These are phyloP conservation scores for Chiua virens DNA, from an alignment of 768 basidiomycete genomes.

Conservation along the genomic window DNA sequence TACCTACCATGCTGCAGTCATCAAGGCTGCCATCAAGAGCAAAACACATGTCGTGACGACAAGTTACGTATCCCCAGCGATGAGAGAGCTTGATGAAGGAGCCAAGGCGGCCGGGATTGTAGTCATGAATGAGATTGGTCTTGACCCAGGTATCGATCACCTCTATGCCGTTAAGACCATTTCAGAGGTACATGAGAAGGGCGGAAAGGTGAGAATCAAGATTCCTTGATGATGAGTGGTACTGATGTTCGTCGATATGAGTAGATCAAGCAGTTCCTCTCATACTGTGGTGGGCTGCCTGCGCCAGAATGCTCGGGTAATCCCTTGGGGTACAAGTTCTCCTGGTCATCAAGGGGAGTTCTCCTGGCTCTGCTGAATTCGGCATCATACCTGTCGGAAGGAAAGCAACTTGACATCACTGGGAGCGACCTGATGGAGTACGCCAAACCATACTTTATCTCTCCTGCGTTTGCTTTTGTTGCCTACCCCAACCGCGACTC, in stretches of 20 bases:
- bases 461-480: constrained; percentile 94
- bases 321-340: constrained; percentile 98
- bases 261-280: constrained; percentile 86
- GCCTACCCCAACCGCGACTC: constrained; percentile 98
- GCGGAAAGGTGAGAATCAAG: constrained; percentile 73
- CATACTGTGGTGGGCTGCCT: constrained; percentile 95
- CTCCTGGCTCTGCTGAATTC: constrained; percentile 92
- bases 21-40: constrained; percentile 78
- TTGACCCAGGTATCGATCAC: constrained; percentile 95
- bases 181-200: constrained; percentile 88
- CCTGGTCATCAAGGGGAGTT: constrained; percentile 96
- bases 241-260: constrained; percentile 1
- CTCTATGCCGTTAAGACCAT: constrained; percentile 94
- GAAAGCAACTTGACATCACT: constrained; percentile 61
- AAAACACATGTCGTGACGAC: constrained; percentile 96
- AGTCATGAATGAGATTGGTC: constrained; percentile 96
- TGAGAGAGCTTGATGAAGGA: constrained; percentile 80
- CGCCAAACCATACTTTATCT: constrained; percentile 93
- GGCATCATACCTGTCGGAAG: constrained; percentile 74
- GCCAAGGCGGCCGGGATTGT: constrained; percentile 87
- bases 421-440: constrained; percentile 87
- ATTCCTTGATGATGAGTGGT: background rate
- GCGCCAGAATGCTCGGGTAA: constrained; percentile 90
- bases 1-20: constrained; percentile 84
- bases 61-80: constrained; percentile 89